phyloP scores from a whole-genome alignment of 1,284 basidiomycete species.

The Fistulina hepatica region DNA sequence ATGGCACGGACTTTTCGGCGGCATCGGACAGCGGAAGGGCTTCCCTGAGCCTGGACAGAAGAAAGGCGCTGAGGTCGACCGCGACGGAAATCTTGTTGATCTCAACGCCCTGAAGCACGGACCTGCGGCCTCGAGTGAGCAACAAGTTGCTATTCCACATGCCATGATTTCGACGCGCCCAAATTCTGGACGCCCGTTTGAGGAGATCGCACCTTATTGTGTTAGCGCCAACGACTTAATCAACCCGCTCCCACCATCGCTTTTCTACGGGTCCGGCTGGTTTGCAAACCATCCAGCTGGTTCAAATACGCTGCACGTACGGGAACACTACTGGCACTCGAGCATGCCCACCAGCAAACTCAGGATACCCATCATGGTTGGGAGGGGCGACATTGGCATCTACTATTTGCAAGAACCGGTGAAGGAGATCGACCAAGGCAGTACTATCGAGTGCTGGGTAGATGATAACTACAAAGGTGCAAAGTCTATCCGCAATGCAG shows the following conservation, averaged over 20 bases:
- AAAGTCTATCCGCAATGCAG: conserved; percentile 53
- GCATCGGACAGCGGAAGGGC: conserved; percentile 59
- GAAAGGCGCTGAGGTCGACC: conserved; percentile 20
- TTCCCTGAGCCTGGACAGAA: conserved; percentile 34
- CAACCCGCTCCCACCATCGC: conserved; percentile 80
- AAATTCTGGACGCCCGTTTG: conserved; percentile 42
- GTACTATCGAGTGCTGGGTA: conserved; percentile 75
- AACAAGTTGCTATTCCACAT: conserved; percentile 57
- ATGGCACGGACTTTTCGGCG: conserved; percentile 58
- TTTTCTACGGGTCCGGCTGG: conserved; percentile 91
- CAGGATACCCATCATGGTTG: conserved; percentile 63
- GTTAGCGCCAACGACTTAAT: conserved; percentile 89
- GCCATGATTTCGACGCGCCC: conserved; percentile 69
- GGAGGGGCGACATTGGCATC: conserved; percentile 69
- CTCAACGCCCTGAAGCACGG: conserved; percentile 16
- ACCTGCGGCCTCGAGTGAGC: conserved; percentile 22
- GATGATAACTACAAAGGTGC: conserved; percentile 65
- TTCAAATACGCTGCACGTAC: conserved; percentile 31
- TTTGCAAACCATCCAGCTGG: conserved; percentile 55
- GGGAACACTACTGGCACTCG: conserved; percentile 83
- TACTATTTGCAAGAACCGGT: conserved; percentile 64
- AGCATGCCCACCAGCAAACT: conserved; percentile 67
- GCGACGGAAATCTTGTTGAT: conserved; percentile 21
- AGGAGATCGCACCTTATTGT: conserved; percentile 83
- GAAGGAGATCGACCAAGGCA: conserved; percentile 42